phyloP scores from a whole-genome alignment of 768 basidiomycete species.

The Mycena kentingensis region DNA sequence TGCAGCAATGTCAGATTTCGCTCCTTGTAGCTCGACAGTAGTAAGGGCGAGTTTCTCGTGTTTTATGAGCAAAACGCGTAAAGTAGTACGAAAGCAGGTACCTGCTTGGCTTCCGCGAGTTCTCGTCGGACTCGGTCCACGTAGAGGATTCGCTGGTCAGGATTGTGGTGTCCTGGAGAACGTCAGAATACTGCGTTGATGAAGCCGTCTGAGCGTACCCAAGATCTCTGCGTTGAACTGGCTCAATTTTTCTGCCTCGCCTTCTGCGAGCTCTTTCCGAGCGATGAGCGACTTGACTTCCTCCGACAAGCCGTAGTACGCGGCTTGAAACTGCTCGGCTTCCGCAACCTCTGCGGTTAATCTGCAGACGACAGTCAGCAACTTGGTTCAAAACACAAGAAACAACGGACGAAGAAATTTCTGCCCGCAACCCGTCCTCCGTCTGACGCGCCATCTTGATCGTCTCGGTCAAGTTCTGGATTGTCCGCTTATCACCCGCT shows the following conservation, averaged over 20 bases:
- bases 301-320: conserved; percentile 65
- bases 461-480: conserved; percentile 50
- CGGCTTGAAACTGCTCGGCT: conserved; percentile 66
- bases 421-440: conserved; percentile 67
- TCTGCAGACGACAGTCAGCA: conserved; percentile 25
- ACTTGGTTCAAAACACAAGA: neutral
- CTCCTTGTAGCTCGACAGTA: conserved; percentile 50
- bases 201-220: conserved; percentile 24
- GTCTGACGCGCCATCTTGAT: conserved; percentile 60
- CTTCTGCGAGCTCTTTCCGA: conserved; percentile 76
- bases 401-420: conserved; percentile 57
- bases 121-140: conserved; percentile 83
- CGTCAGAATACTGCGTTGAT: neutral
- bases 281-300: conserved; percentile 66
- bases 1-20: conserved; percentile 44
- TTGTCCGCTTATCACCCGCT: conserved; percentile 48
- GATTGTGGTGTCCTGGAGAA: conserved; percentile 64
- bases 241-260: conserved; percentile 74
- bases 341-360: conserved; percentile 56
- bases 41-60: conserved; percentile 51
- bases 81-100: conserved; percentile 36
- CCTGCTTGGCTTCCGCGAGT: conserved; percentile 79
- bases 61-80: neutral
- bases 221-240: conserved; percentile 85
- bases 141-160: conserved; percentile 83